Evolutionary conservation across 176 grass and related monocot species (phyloP), one percentile per base, ranked within the genome.

Genomic region (Phoenix roebelenii): DNA sequence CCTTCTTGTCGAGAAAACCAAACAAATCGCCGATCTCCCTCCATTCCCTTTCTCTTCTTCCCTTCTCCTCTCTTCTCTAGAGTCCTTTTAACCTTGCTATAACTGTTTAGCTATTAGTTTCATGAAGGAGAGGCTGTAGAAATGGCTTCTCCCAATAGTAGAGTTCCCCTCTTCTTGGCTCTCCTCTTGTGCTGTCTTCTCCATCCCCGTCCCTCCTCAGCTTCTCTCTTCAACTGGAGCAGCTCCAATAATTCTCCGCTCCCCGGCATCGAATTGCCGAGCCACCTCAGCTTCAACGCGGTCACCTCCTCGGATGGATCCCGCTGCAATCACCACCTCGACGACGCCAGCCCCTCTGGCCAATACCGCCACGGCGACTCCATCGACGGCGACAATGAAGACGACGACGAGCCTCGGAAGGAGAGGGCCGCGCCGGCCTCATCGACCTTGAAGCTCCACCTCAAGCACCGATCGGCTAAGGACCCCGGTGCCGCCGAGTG

Each of bases 391-490:
- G 32, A 35, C 7, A 44, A 12, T 6, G 35, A 44, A 44, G 35
- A 44, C 35, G 35, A 12, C 35, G 35, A 44, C 35, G 35, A 28
- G 26, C 4, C 35, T 12, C 9, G 35, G 23, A 5, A 53, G 22
- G 49, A 26, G 1, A n/a, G 25, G 4, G 18, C 9, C 4, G 52
- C 71, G 14, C 69, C 72, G 30, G 69, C 76, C 5, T 61, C 35
- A 12, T 44, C 35, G 35, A 14, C 35, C 7, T 65, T 98, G 4
- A 98, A 89, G 74, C 70, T 98, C 12, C 81, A 83, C 17, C 83
- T 92, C 57, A 85, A 25, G 39, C 84, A 58, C 55, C 75, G 69
- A 0, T 60, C 74, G 17, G 51, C 72, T 9, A 54, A 19, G 12
- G 71, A 80, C 17, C 60, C 52, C 18, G 51, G 60, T 3, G 74